Percentiles rank a stretch among this genome's conserved stretches.
Evolutionary conservation across 2,329 filamentous ascomycete species (phyloP).

Genomic region (Colletotrichum higginsianum): DNA sequence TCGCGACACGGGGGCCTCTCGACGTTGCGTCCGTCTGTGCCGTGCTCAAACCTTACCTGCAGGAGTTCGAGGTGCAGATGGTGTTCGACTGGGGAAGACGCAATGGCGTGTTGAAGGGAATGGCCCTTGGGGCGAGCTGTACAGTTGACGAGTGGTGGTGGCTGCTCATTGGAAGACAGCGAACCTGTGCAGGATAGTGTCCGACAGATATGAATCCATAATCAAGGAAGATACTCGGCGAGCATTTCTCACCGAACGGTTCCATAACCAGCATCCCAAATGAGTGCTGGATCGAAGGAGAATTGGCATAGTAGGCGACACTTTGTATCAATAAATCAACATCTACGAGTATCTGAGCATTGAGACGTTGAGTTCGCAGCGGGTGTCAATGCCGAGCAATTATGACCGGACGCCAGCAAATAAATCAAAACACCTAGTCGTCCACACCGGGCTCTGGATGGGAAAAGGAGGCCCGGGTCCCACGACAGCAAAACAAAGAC

Average conservation of each 20-base stretch:
- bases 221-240: neutral
- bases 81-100: conserved; percentile 72
- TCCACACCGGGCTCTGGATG: neutral
- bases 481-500: neutral
- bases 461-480: neutral
- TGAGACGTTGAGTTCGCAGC: neutral
- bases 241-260: neutral
- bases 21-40: conserved; percentile 66
- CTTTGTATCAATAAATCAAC: neutral
- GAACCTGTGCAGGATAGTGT: neutral
- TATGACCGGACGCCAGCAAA: conserved; percentile 15
- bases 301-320: neutral
- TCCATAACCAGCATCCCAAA: neutral
- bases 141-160: conserved; percentile 78
- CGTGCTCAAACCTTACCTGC: conserved; percentile 71
- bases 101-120: conserved; percentile 65
- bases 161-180: conserved; percentile 65
- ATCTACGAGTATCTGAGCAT: neutral
- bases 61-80: conserved; percentile 74
- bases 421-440: neutral
- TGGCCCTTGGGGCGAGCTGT: conserved; percentile 58
- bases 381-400: conserved; percentile 2
- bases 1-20: conserved; percentile 74
- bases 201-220: neutral
- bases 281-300: neutral